These are phyloP conservation scores for Kluyveromyces marxianus DNA, from an alignment of 1,139 yeast genomes.

Conservation along the genomic window DNA sequence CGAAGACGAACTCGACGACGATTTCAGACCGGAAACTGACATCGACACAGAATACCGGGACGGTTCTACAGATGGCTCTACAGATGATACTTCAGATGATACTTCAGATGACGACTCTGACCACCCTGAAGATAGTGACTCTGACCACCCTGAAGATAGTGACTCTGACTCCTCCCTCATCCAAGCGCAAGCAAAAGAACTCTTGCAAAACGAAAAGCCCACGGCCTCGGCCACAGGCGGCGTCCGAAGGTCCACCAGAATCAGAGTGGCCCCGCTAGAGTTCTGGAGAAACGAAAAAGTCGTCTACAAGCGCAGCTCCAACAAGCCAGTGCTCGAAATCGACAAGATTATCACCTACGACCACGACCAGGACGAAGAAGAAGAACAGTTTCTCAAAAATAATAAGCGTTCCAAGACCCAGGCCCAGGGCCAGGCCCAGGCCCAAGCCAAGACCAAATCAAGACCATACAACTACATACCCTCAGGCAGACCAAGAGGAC, in stretches of 20 bases:
- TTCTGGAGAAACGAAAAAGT: constrained; percentile 81
- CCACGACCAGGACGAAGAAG: constrained; percentile 24
- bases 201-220: constrained; percentile 14
- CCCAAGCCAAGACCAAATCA: constrained; percentile 10
- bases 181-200: constrained; percentile 17
- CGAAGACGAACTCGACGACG: constrained; percentile 24
- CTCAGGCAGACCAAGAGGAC: constrained; percentile 22
- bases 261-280: constrained; percentile 65
- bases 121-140: no score
- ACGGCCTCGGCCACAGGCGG: constrained; percentile 6
- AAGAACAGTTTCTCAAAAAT: constrained; percentile 26
- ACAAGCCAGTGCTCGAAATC: constrained; percentile 51
- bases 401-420: constrained; percentile 13
- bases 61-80: constrained; percentile 7
- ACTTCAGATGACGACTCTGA: background rate
- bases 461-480: constrained; percentile 24
- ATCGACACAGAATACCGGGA: constrained; percentile 24
- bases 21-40: constrained; percentile 17
- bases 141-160: constrained; percentile 8
- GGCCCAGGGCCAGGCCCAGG: background rate
- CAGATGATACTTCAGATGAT: constrained; percentile 6
- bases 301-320: constrained; percentile 48
- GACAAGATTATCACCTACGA: constrained; percentile 47
- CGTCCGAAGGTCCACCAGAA: constrained; percentile 50
- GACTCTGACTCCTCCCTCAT: constrained; percentile 9